Conservation (phyloP, 169 alveolate species). For the Besnoitia besnoiti region DNA sequence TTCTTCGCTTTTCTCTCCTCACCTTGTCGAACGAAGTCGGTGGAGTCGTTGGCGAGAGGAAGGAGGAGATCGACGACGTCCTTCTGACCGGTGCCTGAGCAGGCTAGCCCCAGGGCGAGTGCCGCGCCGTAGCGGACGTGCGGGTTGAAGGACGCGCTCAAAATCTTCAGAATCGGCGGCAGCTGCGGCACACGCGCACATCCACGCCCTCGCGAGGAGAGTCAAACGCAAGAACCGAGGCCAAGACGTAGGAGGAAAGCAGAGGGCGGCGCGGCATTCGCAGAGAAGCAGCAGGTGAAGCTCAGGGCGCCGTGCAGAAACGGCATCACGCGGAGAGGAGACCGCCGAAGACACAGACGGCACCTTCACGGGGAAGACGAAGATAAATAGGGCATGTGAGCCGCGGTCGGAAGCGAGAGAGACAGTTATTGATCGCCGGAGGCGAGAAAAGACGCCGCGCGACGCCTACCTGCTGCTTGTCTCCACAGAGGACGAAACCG, state of each 20-base stretch:
- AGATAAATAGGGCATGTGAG: background rate
- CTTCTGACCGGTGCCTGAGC: conserved; percentile 82
- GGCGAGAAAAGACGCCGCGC: background rate
- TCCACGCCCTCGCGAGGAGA: too few relatives aligned
- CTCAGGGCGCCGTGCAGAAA: background rate
- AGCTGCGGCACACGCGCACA: too few relatives aligned
- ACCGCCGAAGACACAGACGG: too few relatives aligned
- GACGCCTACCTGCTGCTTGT: conserved; percentile 58
- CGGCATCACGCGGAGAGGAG: background rate
- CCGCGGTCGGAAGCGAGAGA: background rate
- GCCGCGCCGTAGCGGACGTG: conserved; percentile 99
- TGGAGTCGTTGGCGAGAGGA: conserved; percentile 93
- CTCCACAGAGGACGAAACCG: conserved; percentile 76
- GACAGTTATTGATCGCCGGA: background rate
- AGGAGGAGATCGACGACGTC: conserved; percentile 93
- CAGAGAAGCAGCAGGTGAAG: background rate
- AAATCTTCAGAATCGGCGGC: conserved; percentile 62
- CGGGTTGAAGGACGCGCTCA: conserved; percentile 91
- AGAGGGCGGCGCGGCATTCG: background rate
- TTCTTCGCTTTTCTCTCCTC: conserved; percentile 51
- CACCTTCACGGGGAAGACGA: background rate
- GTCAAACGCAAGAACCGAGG: background rate
- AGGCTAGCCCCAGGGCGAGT: conserved; percentile 96
- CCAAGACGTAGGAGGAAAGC: background rate
- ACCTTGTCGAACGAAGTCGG: conserved; percentile 97